Base-by-base conservation (phyloP, 768 basidiomycete species). In the Leccinum fibrillosum region DNA sequence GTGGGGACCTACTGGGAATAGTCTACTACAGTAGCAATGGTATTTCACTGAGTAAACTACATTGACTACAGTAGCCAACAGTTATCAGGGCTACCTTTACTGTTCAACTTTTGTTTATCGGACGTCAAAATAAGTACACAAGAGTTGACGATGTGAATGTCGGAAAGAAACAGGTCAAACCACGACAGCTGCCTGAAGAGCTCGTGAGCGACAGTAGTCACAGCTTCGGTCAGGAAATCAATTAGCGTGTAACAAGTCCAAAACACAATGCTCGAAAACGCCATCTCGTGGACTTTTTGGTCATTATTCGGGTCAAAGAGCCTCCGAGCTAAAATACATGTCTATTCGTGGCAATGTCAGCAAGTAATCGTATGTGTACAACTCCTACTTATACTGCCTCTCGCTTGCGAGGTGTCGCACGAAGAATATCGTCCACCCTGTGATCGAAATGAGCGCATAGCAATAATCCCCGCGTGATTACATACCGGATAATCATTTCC, bases 401-500 rank as follows among this genome's bases (percentile, higher is more conserved):
- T 53, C 94, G 83, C 74, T 80, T 90, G 69, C 94, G 80, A 12
- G 94, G 94, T 49, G 94, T 80, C 19, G 90, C 84, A 52, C 92
- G 81, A 61, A 96, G 79, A 64, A 97, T 96, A 70, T 96, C 92
- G 65, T 98, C 95, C 51, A 96, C 94, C 55, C 91, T 94, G 57
- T 9, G 52, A 28, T 52, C 11, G 15, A 32, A 37, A 57, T 62
- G 50, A 61, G 52, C 39, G 55, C 45, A 39, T 8, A 52, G 8
- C 50, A 35, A 48, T n/a, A 9, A 15, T 26, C 23, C 4, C 12
- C 19, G 51, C 53, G 37, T 10, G 2, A 9, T 9, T 17, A 72
- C 85, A 25, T 75, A 90, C 89, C 96, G 84, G 62, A 99, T 83
- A 64, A 99, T 98, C 96, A 98, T 98, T 79, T 98, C 97, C 2